These are phyloP conservation scores for Pythium dissimile DNA, from an alignment of 352 stramenopile genomes.

Conservation along the genomic window DNA sequence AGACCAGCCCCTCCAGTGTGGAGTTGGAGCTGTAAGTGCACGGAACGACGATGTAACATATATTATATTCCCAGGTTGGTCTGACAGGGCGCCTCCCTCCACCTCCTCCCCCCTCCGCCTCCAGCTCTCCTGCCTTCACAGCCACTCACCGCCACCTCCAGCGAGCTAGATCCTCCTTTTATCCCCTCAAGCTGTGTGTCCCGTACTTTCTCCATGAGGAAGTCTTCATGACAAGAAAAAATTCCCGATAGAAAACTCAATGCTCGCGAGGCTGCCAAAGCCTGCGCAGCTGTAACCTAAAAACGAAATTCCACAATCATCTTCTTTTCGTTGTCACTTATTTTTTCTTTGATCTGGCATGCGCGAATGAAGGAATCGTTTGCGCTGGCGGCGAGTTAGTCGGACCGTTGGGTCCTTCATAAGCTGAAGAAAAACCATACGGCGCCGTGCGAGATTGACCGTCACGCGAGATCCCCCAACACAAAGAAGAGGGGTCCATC, in stretches of 20 bases:
- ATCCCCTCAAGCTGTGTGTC: background rate
- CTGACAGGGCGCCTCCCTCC: background rate
- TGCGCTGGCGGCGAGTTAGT: too few species aligned
- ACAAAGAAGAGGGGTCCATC: too few species aligned
- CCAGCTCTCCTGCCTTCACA: background rate
- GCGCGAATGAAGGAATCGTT: too few species aligned
- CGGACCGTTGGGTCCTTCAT: too few species aligned
- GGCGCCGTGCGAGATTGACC: too few species aligned
- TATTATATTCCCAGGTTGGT: constrained; percentile 22
- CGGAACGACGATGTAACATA: constrained; percentile 22
- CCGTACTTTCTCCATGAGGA: background rate
- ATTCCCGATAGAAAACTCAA: constrained; percentile 2
- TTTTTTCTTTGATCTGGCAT: too few species aligned
- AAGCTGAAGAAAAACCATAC: too few species aligned
- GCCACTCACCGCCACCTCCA: background rate
- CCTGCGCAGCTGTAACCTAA: constrained; percentile 8
- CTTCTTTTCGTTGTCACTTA: too few species aligned
- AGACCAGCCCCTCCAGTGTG: constrained; percentile 53
- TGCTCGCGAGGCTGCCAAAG: background rate
- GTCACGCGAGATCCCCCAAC: too few species aligned
- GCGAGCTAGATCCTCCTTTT: background rate
- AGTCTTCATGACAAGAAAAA: background rate
- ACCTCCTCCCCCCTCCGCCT: background rate
- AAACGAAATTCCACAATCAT: too few species aligned
- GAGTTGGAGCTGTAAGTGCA: constrained; percentile 41